Base-by-base conservation (phyloP, 768 basidiomycete species). In the Chalciporus sphaerocephalus region DNA sequence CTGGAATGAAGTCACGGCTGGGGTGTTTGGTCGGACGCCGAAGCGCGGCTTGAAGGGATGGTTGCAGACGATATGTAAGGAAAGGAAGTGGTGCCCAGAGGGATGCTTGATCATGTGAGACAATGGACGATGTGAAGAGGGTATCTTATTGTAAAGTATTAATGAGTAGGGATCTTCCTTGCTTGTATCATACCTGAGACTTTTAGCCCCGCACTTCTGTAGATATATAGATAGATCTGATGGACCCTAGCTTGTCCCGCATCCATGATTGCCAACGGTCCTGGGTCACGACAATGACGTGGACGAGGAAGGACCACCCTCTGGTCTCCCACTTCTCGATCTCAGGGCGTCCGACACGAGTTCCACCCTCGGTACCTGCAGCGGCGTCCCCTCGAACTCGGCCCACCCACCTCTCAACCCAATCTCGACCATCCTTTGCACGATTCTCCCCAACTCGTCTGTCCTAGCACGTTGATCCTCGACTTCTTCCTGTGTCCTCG, bases 391-490 rank as follows among this genome's bases (percentile, higher is more conserved):
- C 32, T 83, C 70, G 50, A 85, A 75, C 53, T 85, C 83, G 18
- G 75, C 74, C 81, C 77, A 82, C 0, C 81, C 82, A 3, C 78
- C 75, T 30, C 77, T 70, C 38, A 83, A 52, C 1, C 84, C 83
- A 43, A 85, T 80, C 40, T 86, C 82, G 7, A 89, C 80, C 8
- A 90, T 68, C 16, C 81, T 74, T 41, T 83, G 74, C 32, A 89
- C 64, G 38, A 87, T 79, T 44, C 73, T 71, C 17, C 76, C 70
- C n/a, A 91, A 66, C 51, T 88, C 81, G 39, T 81, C 80, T 48
- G 79, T 80, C 58, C 87, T 34, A 22, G 17, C 48, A n/a, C 55
- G 50, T 10, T 66, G 60, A 1, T 13, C 44, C 9, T 59, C 57
- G 13, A 60, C 35, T 8, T 75, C 75, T 25, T 74, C 74, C 41